These are phyloP conservation scores for Russula vinacea DNA, from an alignment of 768 basidiomycete genomes.

Conservation along the genomic window DNA sequence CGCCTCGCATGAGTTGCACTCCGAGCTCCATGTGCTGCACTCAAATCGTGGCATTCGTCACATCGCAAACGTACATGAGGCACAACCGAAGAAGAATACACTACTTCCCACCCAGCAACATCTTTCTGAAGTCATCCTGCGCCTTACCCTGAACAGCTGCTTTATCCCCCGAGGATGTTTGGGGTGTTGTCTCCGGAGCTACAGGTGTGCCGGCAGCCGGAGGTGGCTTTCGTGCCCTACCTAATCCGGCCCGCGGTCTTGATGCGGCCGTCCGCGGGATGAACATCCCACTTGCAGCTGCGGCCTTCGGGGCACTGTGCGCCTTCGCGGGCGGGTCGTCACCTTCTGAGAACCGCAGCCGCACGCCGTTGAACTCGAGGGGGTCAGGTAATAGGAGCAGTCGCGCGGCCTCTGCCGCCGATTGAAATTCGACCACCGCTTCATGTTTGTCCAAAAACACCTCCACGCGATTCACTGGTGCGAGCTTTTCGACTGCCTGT, in stretches of 20 bases:
- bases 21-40: background rate
- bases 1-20: background rate
- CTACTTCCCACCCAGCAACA: slow-evolving; percentile 48
- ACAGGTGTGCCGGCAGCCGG: slow-evolving; percentile 20
- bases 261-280: slow-evolving; percentile 64
- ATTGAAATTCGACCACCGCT: slow-evolving; percentile 65
- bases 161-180: slow-evolving; percentile 22
- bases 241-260: slow-evolving; percentile 69
- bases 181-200: slow-evolving; percentile 29
- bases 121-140: slow-evolving; percentile 85
- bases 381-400: slow-evolving; percentile 70
- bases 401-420: slow-evolving; percentile 73
- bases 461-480: slow-evolving; percentile 67
- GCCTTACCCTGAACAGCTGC: slow-evolving; percentile 39
- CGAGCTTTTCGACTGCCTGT: slow-evolving; percentile 79
- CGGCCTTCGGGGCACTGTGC: slow-evolving; percentile 36
- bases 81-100: slow-evolving; percentile 3
- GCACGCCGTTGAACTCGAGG: slow-evolving; percentile 62
- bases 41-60: background rate
- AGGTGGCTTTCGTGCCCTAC: slow-evolving; percentile 47
- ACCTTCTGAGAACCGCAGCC: slow-evolving; percentile 60
- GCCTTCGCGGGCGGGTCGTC: slow-evolving; percentile 37
- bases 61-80: background rate
- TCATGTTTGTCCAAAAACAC: slow-evolving; percentile 60
- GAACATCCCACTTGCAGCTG: slow-evolving; percentile 54